phyloP scores from a whole-genome alignment of 164 flowering plant species.

The Santalum album region DNA sequence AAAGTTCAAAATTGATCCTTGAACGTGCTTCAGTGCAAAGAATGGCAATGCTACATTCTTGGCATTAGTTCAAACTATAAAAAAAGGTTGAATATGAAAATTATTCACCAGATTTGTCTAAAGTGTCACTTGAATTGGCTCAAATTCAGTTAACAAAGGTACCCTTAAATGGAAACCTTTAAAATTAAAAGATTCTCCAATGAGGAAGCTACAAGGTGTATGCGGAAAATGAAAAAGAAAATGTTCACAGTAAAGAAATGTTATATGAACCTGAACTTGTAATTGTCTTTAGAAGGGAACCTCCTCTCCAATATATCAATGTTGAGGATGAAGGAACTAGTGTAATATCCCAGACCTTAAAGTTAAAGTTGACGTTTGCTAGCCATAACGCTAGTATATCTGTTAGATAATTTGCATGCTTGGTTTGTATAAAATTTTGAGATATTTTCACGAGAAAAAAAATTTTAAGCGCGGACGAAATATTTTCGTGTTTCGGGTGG shows the following conservation, averaged over 20 bases:
- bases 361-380: no score
- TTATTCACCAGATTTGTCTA: constrained; percentile 89
- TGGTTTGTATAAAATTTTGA: no score
- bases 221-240: not conserved
- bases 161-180: constrained; percentile 83
- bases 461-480: no score
- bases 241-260: not conserved
- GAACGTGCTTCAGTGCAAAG: no score
- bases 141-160: constrained; percentile 77
- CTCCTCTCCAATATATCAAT: constrained; percentile 80
- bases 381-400: no score
- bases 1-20: not conserved
- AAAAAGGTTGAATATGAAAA: no score
- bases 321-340: constrained; percentile 26
- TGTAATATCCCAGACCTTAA: no score
- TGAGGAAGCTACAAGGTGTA: not conserved
- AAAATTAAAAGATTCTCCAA: constrained; percentile 4
- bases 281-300: constrained; percentile 71
- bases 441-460: no score
- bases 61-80: not conserved
- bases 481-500: no score
- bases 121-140: constrained; percentile 92
- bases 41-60: not conserved
- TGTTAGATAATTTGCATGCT: no score
- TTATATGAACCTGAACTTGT: constrained; percentile 64